Conservation (phyloP, 2,329 filamentous ascomycete species). For the Fusarium miscanthi region DNA sequence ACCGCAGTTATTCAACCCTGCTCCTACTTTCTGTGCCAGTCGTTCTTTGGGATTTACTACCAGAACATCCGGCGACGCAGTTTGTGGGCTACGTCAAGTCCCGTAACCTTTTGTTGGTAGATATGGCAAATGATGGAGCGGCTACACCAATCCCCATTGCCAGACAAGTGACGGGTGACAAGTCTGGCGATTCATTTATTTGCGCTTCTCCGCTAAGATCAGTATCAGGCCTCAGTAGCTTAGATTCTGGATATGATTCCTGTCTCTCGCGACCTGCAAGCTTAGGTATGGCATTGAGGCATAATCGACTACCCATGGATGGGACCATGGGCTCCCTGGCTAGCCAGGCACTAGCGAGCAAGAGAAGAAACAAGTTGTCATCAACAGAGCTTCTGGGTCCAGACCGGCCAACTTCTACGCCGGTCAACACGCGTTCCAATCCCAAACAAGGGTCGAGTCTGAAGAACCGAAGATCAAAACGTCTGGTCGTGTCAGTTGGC, state of each 20-base stretch:
- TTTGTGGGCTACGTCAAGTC: conserved; percentile 45
- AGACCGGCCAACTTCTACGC: conserved; percentile 27
- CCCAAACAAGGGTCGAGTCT: conserved; percentile 9
- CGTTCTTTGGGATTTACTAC: conserved; percentile 41
- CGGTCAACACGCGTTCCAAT: neutral
- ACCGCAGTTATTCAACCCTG: conserved; percentile 42
- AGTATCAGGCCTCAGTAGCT: conserved; percentile 39
- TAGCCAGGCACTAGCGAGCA: conserved; percentile 29
- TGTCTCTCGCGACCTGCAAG: conserved; percentile 37
- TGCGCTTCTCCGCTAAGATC: conserved; percentile 38
- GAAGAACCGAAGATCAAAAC: conserved; percentile 7
- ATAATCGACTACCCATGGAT: conserved; percentile 33
- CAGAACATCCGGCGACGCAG: conserved; percentile 43
- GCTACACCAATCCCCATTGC: conserved; percentile 41
- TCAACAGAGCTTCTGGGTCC: conserved; percentile 34
- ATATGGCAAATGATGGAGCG: conserved; percentile 16
- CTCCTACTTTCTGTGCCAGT: conserved; percentile 43
- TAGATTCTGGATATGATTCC: conserved; percentile 45
- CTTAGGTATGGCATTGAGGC: conserved; percentile 30
- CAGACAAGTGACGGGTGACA: conserved; percentile 20
- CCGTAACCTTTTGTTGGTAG: conserved; percentile 34
- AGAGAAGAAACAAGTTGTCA: conserved; percentile 30
- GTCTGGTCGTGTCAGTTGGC: conserved; percentile 26
- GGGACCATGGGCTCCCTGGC: conserved; percentile 23
- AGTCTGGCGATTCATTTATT: conserved; percentile 27